phyloP scores from a whole-genome alignment of 2,329 filamentous ascomycete genomes.

The Penicillium vulpinum region DNA sequence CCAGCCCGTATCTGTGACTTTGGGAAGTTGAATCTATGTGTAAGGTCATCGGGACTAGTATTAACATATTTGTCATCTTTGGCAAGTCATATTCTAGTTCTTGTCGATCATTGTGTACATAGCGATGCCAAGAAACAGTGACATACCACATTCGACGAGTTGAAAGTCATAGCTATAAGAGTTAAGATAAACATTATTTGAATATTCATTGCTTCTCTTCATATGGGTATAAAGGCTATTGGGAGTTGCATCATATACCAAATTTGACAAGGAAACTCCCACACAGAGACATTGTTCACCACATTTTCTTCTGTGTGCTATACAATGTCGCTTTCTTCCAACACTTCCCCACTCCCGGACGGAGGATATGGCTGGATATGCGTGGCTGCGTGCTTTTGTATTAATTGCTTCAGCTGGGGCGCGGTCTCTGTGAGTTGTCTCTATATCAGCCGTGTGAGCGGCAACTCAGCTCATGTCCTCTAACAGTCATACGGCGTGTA shows the following conservation, averaged over 20 bases:
- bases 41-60: neutral
- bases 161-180: neutral
- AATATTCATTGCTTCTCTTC: neutral
- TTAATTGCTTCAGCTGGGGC: conserved; percentile 36
- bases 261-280: neutral
- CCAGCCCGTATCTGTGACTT: no score
- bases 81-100: neutral
- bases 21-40: neutral
- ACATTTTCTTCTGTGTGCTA: neutral
- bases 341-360: conserved; percentile 14
- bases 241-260: neutral
- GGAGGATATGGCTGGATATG: conserved; percentile 36
- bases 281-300: neutral
- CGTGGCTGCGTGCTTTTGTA: conserved; percentile 24
- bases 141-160: neutral
- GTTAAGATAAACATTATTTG: neutral
- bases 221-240: neutral
- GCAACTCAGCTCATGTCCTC: neutral
- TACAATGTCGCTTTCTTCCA: neutral
- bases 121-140: neutral
- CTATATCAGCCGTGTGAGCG: neutral
- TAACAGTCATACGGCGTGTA: neutral
- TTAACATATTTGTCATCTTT: neutral
- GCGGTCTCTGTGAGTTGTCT: conserved; percentile 19
- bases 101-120: neutral